Evolutionary conservation across 139 green algal species (phyloP), one percentile per base, ranked within the genome.

Genomic region (Monoraphidium neglectum): DNA sequence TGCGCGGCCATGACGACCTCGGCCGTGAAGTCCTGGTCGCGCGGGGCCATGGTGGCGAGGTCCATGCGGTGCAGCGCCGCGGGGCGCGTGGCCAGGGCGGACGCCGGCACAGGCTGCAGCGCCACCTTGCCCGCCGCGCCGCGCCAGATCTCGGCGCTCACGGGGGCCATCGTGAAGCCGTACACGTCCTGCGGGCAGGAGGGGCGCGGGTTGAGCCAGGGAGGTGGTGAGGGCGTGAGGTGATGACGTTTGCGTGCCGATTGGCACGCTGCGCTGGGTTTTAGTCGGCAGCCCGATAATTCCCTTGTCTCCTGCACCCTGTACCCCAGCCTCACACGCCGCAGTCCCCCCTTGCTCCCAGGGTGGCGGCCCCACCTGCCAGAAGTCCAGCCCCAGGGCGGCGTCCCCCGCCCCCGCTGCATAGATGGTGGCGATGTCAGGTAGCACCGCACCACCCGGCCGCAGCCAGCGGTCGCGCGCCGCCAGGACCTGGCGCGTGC

Each of bases 391-490:
- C 30, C 78, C 92, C 3, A 80, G 81, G 26, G 87, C 87, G 1
- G 24, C 78, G 15, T 68, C 49, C 2, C 68, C 74, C 13, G 70
- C 90, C 24, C 87, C 93, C 3, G 93, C 94, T 28, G 98, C 47
- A 40, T 87, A 82, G 23, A 99, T 87, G 62, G 32, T 70, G 0
- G 93, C 93, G 4, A 80, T 37, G 86, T 99, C 94, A 3, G 96
- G 96, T 71, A 99, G 86, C 63, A 99, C 47, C 2, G 90, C 92
- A 28, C 95, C 95, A 4, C 93, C 95, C 0, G 95, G 93, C 56
- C 88, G 91, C 43, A 98, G 82, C 81, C 83, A 96, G 62, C 18
- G 56, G 81, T 94, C 88, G 23, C 69, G 35, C 13, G 77, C 69
- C 51, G 78, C 49, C 74, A 85, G 30, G 10, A 85, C 74, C 59